phyloP scores from a whole-genome alignment of 305 asterid genomes.

The Plantago coronopus region DNA sequence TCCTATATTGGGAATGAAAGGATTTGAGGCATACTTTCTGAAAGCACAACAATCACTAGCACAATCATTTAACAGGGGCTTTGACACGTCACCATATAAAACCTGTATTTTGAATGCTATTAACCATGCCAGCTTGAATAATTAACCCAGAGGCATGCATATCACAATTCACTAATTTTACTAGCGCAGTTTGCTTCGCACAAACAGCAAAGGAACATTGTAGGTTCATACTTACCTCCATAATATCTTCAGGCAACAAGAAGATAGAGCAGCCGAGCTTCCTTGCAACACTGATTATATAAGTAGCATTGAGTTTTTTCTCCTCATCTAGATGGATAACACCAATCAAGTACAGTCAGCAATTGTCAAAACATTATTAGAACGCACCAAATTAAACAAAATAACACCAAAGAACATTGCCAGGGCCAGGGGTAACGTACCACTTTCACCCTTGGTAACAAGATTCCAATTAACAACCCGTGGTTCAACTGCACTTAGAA shows the following conservation, averaged over 20 bases:
- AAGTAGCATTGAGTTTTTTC: constrained; percentile 93
- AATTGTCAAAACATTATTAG: neutral
- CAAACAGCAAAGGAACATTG: neutral
- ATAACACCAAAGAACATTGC: neutral
- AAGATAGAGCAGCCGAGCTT: constrained; percentile 95
- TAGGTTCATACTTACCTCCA: constrained; percentile 56
- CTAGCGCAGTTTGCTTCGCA: too few species aligned
- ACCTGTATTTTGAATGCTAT: too few species aligned
- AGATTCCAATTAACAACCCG: constrained; percentile 97
- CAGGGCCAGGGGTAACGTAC: constrained; percentile 33
- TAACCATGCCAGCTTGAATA: too few species aligned
- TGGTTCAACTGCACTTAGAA: constrained; percentile 92
- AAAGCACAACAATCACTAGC: too few species aligned
- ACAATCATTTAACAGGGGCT: too few species aligned
- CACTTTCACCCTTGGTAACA: constrained; percentile 89
- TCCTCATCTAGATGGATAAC: constrained; percentile 52
- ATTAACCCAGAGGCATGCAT: too few species aligned
- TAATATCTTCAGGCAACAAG: constrained; percentile 96
- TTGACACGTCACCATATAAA: too few species aligned
- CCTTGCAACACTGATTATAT: constrained; percentile 93
- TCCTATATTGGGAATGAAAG: too few species aligned
- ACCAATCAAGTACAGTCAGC: constrained; percentile 20
- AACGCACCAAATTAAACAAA: neutral
- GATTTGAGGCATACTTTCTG: too few species aligned
- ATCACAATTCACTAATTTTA: too few species aligned